These are phyloP conservation scores for Gliomastix tumulicola DNA, from an alignment of 2,329 filamentous ascomycete genomes.

Conservation along the genomic window DNA sequence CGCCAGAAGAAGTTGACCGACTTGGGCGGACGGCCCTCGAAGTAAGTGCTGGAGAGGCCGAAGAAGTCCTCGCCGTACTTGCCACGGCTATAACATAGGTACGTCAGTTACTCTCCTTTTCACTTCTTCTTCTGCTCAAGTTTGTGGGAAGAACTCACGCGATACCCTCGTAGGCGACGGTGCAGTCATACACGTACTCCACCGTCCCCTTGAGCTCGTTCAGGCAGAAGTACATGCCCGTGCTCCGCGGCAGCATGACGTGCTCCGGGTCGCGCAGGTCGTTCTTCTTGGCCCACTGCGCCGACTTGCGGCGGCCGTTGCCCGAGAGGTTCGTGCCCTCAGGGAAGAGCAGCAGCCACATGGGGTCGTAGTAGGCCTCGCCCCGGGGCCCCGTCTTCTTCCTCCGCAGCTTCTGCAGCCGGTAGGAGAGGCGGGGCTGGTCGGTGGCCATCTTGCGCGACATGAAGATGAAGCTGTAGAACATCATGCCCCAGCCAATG, in stretches of 20 bases:
- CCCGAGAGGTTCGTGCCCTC: slow-evolving; percentile 77
- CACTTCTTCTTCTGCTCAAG: background rate
- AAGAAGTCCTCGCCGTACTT: slow-evolving; percentile 89
- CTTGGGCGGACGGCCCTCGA: slow-evolving; percentile 82
- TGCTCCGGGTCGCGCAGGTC: slow-evolving; percentile 68
- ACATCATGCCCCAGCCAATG: slow-evolving; percentile 74
- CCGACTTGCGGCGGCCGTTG: slow-evolving; percentile 64
- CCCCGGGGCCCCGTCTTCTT: slow-evolving; percentile 45
- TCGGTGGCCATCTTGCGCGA: slow-evolving; percentile 84
- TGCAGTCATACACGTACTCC: slow-evolving; percentile 87
- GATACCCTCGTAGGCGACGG: slow-evolving; percentile 89
- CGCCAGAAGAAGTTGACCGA: slow-evolving; percentile 98
- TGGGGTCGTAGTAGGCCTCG: slow-evolving; percentile 58
- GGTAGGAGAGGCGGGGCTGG: slow-evolving; percentile 65
- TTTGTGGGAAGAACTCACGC: slow-evolving; percentile 63
- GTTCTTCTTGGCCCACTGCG: slow-evolving; percentile 69
- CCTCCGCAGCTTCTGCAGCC: slow-evolving; percentile 62
- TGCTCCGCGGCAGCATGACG: slow-evolving; percentile 70
- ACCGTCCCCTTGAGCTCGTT: slow-evolving; percentile 67
- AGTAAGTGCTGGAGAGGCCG: slow-evolving; percentile 78
- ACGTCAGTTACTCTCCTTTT: no score
- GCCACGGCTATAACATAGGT: slow-evolving; percentile 63
- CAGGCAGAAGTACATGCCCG: slow-evolving; percentile 72
- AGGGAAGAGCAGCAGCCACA: slow-evolving; percentile 87
- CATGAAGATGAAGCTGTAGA: slow-evolving; percentile 87